Evolutionary conservation across 139 green algal species (phyloP).

Genomic region (Micractinium sp.): DNA sequence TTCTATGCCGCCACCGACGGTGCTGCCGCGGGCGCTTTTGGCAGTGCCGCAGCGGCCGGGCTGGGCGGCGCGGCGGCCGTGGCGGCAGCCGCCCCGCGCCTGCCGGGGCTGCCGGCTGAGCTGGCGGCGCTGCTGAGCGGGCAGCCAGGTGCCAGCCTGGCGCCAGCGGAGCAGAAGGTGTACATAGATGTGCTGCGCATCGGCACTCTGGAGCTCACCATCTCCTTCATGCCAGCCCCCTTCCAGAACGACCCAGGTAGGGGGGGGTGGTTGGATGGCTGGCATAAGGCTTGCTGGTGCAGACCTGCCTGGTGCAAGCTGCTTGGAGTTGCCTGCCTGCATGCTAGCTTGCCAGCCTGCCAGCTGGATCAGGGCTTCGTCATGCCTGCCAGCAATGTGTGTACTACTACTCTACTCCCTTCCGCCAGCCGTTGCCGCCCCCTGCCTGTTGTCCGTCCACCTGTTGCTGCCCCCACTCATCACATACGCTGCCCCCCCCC

Average conservation of each 20-base stretch:
- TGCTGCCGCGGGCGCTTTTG: no score
- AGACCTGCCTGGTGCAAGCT: background rate
- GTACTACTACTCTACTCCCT: no score
- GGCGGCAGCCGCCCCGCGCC: background rate
- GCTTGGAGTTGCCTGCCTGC: background rate
- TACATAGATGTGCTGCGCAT: slow-evolving; percentile 70
- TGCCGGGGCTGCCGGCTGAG: slow-evolving; percentile 1
- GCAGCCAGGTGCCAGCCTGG: background rate
- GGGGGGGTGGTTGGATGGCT: background rate
- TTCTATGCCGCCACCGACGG: background rate
- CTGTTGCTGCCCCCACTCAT: background rate
- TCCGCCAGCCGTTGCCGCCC: no score
- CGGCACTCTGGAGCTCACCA: slow-evolving; percentile 55
- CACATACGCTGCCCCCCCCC: background rate
- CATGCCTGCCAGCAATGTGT: no score
- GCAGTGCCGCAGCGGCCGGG: background rate
- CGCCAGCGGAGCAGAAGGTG: slow-evolving; percentile 50
- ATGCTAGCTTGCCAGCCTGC: background rate
- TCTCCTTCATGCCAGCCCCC: slow-evolving; percentile 68
- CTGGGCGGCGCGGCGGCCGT: background rate
- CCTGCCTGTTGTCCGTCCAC: background rate
- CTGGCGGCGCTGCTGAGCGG: slow-evolving; percentile 31
- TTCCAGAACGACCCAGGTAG: background rate
- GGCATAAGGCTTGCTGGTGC: background rate
- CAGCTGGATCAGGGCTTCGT: no score